Evolutionary conservation across 768 basidiomycete genomes (phyloP), one percentile per base, ranked within the genome.

Genomic region (Boletus coccyginus): DNA sequence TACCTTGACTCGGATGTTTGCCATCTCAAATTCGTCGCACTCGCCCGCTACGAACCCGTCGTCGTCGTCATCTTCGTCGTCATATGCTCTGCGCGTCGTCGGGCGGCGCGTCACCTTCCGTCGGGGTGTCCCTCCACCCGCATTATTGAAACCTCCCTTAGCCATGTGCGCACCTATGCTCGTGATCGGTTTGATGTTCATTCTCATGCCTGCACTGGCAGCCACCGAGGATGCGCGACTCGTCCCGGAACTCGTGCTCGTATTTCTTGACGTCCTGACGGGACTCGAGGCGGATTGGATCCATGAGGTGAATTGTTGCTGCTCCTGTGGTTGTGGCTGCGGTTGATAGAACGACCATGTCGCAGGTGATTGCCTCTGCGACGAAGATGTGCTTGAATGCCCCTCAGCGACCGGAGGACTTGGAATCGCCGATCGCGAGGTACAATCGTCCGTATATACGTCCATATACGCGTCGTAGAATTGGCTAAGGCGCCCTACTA

Each of bases 1-100:
- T 17, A 92, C 90, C 82, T 93, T 95, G 68, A 96, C 83, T 31
- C 90, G 84, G 60, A 95, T 87, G 73, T 88, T 90, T 46, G 77
- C 76, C 68, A 92, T 74, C 65, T 91, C 91, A 57, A 76, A 81
- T 44, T 86, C 85, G n/a, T 87, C 88, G 58, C 82, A 86, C 44
- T 86, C 85, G 17, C 86, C 88, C 55, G 84, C 86, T 21, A 74
- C 84, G 64, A 89, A 90, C 27, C 85, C 88, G 61, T 91, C 90
- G n/a, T n/a, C n/a, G n/a, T n/a, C n/a, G 53, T n/a, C n/a, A n/a
- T 90, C 90, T 41, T 90, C 87, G n/a, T 90, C 88, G 50, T 89
- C 88, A 29, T 79, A 69, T 62, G 75, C 74, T 44, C 65, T 69
- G 51, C 69, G 61, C 46, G 62, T 56, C 29, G 77, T 78, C 36